Evolutionary conservation across 2,329 filamentous ascomycete species (phyloP).

Genomic region (Penicillium hordei): DNA sequence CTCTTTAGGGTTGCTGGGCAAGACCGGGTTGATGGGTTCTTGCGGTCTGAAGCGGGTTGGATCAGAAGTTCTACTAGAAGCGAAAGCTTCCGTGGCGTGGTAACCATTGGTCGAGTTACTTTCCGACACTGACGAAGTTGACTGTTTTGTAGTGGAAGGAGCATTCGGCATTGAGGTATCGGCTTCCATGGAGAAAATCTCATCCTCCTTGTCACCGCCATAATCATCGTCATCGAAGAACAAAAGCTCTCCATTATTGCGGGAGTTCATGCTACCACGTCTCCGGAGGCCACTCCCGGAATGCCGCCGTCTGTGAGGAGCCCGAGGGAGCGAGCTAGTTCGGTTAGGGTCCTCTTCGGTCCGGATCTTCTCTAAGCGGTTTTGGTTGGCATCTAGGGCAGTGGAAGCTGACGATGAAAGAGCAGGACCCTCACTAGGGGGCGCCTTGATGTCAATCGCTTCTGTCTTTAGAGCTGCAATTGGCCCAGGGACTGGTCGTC

Average conservation of each 20-base stretch:
- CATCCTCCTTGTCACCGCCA: constrained; percentile 71
- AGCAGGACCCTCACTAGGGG: constrained; percentile 28
- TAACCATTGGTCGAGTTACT: neutral
- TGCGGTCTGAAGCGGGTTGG: constrained; percentile 10
- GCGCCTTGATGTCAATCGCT: constrained; percentile 31
- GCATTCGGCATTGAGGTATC: constrained; percentile 28
- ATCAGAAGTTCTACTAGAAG: constrained; percentile 4
- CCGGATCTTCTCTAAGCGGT: constrained; percentile 36
- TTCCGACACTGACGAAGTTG: constrained; percentile 17
- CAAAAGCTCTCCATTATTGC: constrained; percentile 74
- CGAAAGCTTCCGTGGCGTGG: neutral
- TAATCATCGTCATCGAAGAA: constrained; percentile 90
- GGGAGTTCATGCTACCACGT: constrained; percentile 67
- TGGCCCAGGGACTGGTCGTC: constrained; percentile 19
- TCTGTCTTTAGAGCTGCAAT: constrained; percentile 23
- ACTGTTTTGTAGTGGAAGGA: constrained; percentile 5
- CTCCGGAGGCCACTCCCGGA: constrained; percentile 82
- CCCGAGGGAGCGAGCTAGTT: constrained; percentile 31
- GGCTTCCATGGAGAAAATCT: constrained; percentile 68
- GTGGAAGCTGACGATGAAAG: constrained; percentile 43
- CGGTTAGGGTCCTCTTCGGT: constrained; percentile 49
- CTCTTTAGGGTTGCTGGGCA: constrained; percentile 73
- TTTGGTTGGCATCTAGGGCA: constrained; percentile 36
- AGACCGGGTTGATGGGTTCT: constrained; percentile 32
- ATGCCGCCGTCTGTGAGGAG: constrained; percentile 63